Conservation (phyloP, 208 protist species). For the Herpetomonas tarakana region DNA sequence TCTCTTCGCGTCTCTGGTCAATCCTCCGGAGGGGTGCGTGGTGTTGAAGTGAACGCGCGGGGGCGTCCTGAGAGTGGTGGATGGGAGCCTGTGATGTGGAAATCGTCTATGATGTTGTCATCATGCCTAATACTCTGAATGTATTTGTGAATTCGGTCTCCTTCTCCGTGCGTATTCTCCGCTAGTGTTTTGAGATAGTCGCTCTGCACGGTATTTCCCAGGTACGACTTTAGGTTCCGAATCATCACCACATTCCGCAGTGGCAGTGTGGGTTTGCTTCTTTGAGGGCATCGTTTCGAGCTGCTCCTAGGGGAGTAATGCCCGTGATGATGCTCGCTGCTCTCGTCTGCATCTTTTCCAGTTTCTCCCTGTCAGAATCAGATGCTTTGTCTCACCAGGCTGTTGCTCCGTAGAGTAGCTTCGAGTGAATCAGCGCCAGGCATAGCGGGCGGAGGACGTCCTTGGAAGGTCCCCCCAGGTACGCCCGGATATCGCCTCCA, state of each 20-base stretch:
- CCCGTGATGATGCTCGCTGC: background rate
- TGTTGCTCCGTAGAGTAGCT: constrained; percentile 2
- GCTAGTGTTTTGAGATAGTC: background rate
- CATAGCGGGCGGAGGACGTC: constrained; percentile 1
- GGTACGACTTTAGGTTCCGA: background rate
- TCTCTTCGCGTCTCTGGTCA: background rate
- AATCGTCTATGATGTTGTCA: background rate
- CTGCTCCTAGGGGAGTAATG: background rate
- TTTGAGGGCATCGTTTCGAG: background rate
- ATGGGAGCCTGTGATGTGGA: background rate
- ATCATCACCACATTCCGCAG: background rate
- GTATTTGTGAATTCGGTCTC: too few relatives aligned
- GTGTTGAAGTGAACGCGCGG: background rate
- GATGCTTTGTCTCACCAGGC: background rate
- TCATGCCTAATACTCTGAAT: too few relatives aligned
- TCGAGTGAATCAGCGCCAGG: constrained; percentile 4
- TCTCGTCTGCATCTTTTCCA: background rate
- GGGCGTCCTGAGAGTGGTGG: background rate
- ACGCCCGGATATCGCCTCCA: background rate
- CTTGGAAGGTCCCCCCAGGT: background rate
- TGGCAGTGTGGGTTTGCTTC: background rate
- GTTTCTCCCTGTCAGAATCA: background rate
- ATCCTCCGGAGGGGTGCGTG: background rate
- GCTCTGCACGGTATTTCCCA: background rate
- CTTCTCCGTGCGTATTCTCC: background rate